Base-by-base conservation (phyloP, 176 grass and related monocot species). In the Oryza glaberrima region DNA sequence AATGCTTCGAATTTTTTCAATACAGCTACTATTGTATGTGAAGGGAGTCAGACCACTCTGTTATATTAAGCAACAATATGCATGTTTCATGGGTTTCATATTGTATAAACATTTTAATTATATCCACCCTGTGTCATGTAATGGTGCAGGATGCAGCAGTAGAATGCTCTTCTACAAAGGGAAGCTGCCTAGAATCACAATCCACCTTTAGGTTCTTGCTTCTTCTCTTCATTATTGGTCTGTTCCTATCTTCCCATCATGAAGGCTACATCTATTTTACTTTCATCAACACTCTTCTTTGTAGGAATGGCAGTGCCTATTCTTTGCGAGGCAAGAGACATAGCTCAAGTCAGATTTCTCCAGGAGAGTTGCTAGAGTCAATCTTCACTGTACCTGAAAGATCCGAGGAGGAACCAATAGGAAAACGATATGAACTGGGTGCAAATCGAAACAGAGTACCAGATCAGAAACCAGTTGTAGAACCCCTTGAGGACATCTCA, bases 301-400 rank as follows among this genome's bases (percentile, higher is more conserved):
- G 70, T 70, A 81, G 78, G 45, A 41, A 87, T 84, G 70, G 15
- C 26, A 70, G 70, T 26, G 52, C 66, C 70, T n/a, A 51, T 78
- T 78, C 74, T 67, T 78, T 36, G 5, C 54, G 81, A 81, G 81
- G 67, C 71, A 70, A 84, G 28, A 88, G 80, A 72, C 51, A 67
- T 72, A 84, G 83, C 41, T 69, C 74, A 30, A 82, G 81, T 69
- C 63, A 76, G 83, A 87, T 92, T 65, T 85, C 81, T 85, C 88
- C 93, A 65, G 86, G 73, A 52, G 92, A 98, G 72, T 70, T 98
- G 70, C 32, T 98, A 73, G 83, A 89, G 81, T 87, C 93, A 74
- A 80, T 98, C 26, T 98, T 98, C 81, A 88, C 81, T 81, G 83
- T 92, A 83, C 91, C 93, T 75, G 93, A 88, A 66, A 95, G 89